Evolutionary conservation across 352 stramenopile species (phyloP), one percentile per base, ranked within the genome.

Genomic region (Pythium rhizo-oryzae): DNA sequence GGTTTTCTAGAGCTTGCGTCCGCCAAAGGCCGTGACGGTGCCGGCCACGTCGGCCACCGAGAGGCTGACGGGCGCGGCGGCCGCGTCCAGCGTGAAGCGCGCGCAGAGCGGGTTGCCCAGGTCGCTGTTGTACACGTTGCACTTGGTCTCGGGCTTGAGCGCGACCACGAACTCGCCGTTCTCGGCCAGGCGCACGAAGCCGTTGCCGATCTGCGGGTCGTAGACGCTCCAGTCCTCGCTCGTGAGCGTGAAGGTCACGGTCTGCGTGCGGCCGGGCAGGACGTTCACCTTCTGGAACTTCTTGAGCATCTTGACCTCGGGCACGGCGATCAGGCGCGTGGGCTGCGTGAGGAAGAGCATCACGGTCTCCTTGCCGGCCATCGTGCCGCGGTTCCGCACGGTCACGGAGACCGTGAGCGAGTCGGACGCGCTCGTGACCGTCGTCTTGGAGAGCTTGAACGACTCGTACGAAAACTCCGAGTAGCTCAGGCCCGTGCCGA

Each of bases 281-380:
- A 89, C 53, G 12, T 76, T 66, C 28, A 94, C 59, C 74, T 93
- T 94, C 35, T 76, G 50, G 64, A 94, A 93, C 15, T 77, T 74
- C 69, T 90, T 91, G 24, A 96, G 81, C 60, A 89, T 55, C 65
- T 93, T 94, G 50, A 77, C 76, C 65, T 92, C 85, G 1, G 85
- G 87, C 15, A 89, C 76, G 16, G 82, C 71, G 4, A 67, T 39
- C 50, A 67, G 47, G 50, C 50, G 60, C 52, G 61, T 51, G 50
- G 59, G 37, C 59, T 66, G 59, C 37, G 59, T 66, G 62, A 78
- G 44, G 46, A 80, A 83, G 15, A 84, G 66, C 66, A 84, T 75
- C 46, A 82, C 78, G 0, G 71, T 73, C 59, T 86, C 78, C 55
- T 83, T 78, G 39, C 78, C 76, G 2, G 33, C 78, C 76, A 3